A percentile compares a stretch with the other conserved stretches of the same genome.
Conservation (phyloP, 1,139 yeast species). For the Geotrichum macrosporum region DNA sequence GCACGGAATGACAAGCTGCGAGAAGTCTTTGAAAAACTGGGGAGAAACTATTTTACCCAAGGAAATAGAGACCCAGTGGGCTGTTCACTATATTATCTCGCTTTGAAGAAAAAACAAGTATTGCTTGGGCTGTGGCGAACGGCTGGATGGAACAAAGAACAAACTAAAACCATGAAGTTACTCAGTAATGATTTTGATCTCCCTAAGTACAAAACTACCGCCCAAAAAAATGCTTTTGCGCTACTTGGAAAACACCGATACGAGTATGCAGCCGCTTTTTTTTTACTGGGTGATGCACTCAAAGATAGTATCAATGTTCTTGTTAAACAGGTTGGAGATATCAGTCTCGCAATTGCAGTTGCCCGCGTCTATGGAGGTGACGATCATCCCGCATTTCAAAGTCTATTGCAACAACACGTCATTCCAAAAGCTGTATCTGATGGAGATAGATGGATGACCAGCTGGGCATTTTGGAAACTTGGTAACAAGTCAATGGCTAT, state of each 20-base stretch:
- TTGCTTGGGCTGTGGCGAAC: conserved; percentile 79
- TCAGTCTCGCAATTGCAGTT: conserved; percentile 71
- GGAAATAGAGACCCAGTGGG: conserved; percentile 62
- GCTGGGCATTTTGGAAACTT: conserved; percentile 77
- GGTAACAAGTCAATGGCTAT: conserved; percentile 26
- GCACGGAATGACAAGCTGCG: conserved; percentile 49
- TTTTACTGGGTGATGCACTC: conserved; percentile 71
- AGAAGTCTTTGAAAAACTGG: conserved; percentile 60
- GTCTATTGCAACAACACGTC: conserved; percentile 50
- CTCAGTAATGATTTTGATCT: conserved; percentile 69
- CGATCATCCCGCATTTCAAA: conserved; percentile 47
- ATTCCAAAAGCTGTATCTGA: conserved; percentile 53
- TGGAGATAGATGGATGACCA: conserved; percentile 79
- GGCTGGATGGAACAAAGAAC: conserved; percentile 72
- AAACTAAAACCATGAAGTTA: conserved; percentile 72
- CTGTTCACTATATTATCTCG: conserved; percentile 71
- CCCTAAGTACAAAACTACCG: conserved; percentile 80
- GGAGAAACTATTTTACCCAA: conserved; percentile 48
- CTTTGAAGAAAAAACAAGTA: conserved; percentile 71
- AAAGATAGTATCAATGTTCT: conserved; percentile 75
- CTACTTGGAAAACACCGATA: conserved; percentile 82
- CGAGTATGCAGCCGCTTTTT: conserved; percentile 84
- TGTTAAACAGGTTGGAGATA: conserved; percentile 60
- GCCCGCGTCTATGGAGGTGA: conserved; percentile 69
- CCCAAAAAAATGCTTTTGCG: conserved; percentile 88